Base-by-base conservation (phyloP, 768 basidiomycete genomes). In the Phallus indusiatus region DNA sequence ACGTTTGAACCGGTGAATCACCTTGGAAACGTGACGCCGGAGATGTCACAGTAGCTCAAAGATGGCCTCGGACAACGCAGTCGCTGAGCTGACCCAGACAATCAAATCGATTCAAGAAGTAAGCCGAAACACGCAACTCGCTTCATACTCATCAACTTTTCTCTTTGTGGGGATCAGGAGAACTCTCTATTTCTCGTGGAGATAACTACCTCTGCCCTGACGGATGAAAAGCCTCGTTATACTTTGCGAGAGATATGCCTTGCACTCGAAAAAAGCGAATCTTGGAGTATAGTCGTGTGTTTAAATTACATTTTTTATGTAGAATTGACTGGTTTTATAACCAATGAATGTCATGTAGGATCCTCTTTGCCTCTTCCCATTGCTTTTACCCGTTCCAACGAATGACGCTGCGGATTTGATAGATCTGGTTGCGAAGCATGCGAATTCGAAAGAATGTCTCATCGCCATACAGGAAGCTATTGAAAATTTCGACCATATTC, bases 361-460 rank as follows among this genome's bases (percentile, higher is more conserved):
- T 36, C 71, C 74, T 10, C 67, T 79, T 34, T 65, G 67, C 2
- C 42, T 77, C 21, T 64, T 79, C 24, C 74, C 75, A 1, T 36
- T 60, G 7, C 62, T 79, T 12, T 61, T 78, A 12, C 64, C 73
- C 7, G 71, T 67, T 22, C 21, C 54, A n/a, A 62, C 63, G 5
- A 64, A 70, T 20, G 68, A 68, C 1, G 69, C 73, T 17, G 62
- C 64, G 21, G 67, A 68, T 22, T n/a, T 80, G 22, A 62, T 78
- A 16, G 63, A 57, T n/a, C 21, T 65, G 14, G 69, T 77, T 24
- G 69, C 69, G 2, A 52, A 61, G 42, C 54, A 66, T 1, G 64
- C 63, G 14, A 78, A 69, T 54, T 70, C 73, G 0, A 79, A 78
- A 60, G 78, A 79, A 63, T 61, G 73, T 21, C 53, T 76, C 46